Conservation (phyloP, 179 eudicot species). For the Beta corolliflora region DNA sequence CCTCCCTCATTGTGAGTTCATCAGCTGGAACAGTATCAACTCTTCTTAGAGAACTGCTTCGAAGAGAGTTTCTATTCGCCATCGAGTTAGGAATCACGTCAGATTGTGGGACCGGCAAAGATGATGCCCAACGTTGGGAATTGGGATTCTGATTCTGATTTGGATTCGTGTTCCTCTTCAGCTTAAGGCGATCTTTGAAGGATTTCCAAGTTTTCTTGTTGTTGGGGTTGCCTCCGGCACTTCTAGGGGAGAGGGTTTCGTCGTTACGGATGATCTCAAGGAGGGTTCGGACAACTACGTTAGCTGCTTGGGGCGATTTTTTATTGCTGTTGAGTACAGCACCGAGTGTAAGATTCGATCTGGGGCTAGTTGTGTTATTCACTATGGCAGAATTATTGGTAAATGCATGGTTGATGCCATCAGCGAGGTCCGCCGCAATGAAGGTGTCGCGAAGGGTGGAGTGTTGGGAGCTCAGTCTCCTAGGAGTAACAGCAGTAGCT, state of each 20-base stretch:
- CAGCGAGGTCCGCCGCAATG: conserved; percentile 36
- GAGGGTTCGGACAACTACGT: conserved; percentile 44
- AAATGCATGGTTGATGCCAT: conserved; percentile 9
- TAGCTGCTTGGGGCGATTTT: conserved; percentile 27
- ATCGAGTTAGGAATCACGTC: conserved; percentile 35
- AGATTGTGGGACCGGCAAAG: conserved; percentile 38
- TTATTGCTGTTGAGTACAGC: conserved; percentile 35
- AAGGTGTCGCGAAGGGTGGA: conserved; percentile 43
- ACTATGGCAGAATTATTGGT: neutral
- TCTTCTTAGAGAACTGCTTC: conserved; percentile 33
- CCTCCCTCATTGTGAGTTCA: conserved; percentile 35
- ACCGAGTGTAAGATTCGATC: conserved; percentile 39
- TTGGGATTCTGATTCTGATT: conserved; percentile 36
- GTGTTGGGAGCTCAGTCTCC: conserved; percentile 34
- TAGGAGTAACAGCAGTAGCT: conserved; percentile 32
- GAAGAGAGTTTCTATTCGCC: conserved; percentile 29
- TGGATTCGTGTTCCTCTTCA: conserved; percentile 25
- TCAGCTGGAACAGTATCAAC: conserved; percentile 33
- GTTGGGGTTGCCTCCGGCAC: conserved; percentile 13
- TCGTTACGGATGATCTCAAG: conserved; percentile 50
- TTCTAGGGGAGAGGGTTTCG: conserved; percentile 23
- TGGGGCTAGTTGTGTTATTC: conserved; percentile 2
- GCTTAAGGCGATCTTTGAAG: conserved; percentile 56
- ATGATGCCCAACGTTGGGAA: conserved; percentile 38
- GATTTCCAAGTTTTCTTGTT: conserved; percentile 49